A percentile compares a stretch with the other conserved stretches of the same genome.
phyloP scores from a whole-genome alignment of 768 basidiomycete genomes.

The Hericium rajendrae region DNA sequence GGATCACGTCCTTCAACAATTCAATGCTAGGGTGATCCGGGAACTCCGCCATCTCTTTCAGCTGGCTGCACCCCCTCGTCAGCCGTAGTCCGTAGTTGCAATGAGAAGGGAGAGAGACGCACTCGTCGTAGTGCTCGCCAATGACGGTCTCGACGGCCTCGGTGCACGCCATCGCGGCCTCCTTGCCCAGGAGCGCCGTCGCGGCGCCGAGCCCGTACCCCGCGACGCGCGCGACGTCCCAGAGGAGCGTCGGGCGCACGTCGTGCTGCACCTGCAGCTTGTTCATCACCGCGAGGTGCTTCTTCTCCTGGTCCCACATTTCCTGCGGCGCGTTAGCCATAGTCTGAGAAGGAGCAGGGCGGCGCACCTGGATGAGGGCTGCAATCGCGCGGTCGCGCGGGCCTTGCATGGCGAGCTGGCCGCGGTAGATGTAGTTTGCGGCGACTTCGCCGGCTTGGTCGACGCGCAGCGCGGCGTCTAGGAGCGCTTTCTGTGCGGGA shows the following conservation, averaged over 20 bases:
- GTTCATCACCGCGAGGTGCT: constrained; percentile 82
- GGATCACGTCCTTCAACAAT: constrained; percentile 59
- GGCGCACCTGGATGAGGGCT: no score
- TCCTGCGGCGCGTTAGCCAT: constrained; percentile 39
- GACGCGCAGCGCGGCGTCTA: constrained; percentile 72
- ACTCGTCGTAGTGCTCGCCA: constrained; percentile 98
- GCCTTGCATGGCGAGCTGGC: constrained; percentile 56
- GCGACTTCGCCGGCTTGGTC: constrained; percentile 96
- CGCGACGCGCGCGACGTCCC: constrained; percentile 76
- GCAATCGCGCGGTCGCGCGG: not conserved
- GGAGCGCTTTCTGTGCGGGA: constrained; percentile 32
- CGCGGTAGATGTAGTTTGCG: constrained; percentile 91
- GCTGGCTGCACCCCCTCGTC: constrained; percentile 46
- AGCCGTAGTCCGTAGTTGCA: no score
- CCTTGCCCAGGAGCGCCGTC: constrained; percentile 82
- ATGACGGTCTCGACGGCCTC: constrained; percentile 98
- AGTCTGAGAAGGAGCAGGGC: not conserved
- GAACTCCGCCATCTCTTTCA: constrained; percentile 59
- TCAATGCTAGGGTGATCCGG: constrained; percentile 71
- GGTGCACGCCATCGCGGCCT: constrained; percentile 97
- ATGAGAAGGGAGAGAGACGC: constrained; percentile 23
- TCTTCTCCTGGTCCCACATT: constrained; percentile 97
- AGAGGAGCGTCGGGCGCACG: constrained; percentile 75
- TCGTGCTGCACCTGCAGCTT: constrained; percentile 76
- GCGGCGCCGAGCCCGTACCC: constrained; percentile 81